A percentile compares a stretch with the other conserved stretches of the same genome.
phyloP scores from a whole-genome alignment of 768 basidiomycete genomes.

The Steccherinum ochraceum region DNA sequence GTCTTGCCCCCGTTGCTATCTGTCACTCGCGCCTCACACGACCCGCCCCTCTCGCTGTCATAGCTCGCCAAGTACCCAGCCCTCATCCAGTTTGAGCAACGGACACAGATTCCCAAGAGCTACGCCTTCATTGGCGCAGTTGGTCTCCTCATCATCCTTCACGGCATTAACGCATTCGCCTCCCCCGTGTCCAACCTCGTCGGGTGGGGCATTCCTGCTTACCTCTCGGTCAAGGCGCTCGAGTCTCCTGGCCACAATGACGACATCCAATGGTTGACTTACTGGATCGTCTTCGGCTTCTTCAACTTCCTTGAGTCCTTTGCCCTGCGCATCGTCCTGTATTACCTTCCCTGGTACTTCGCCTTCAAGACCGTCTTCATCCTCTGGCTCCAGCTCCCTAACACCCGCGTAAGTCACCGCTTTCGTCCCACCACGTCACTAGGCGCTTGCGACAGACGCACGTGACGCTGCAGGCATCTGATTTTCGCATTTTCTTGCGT shows the following conservation, averaged over 20 bases:
- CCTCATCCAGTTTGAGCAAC: slow-evolving; percentile 77
- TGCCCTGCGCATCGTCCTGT: slow-evolving; percentile 76
- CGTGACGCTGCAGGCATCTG: background rate
- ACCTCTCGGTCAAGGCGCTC: slow-evolving; percentile 91
- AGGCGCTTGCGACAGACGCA: slow-evolving; percentile 1
- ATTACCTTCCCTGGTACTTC: slow-evolving; percentile 94
- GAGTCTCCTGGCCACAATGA: slow-evolving; percentile 79
- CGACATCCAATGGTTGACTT: slow-evolving; percentile 94
- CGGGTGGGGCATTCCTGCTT: slow-evolving; percentile 92
- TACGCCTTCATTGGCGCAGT: slow-evolving; percentile 77
- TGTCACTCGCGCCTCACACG: slow-evolving; percentile 10
- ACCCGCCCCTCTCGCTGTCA: slow-evolving; percentile 7
- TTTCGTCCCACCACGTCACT: slow-evolving; percentile 10
- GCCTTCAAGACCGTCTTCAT: slow-evolving; percentile 89
- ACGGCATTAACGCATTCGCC: slow-evolving; percentile 88
- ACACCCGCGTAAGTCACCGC: slow-evolving; percentile 66
- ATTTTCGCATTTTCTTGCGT: slow-evolving; percentile 1
- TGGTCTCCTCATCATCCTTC: slow-evolving; percentile 60
- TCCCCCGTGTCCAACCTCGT: slow-evolving; percentile 90
- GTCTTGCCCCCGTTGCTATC: slow-evolving; percentile 16
- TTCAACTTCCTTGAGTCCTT: slow-evolving; percentile 91
- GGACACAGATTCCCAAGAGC: slow-evolving; percentile 90
- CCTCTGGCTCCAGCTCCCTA: slow-evolving; percentile 86
- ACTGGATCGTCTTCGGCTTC: slow-evolving; percentile 94
- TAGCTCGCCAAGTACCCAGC: slow-evolving; percentile 85